These are phyloP conservation scores for Fomitiporia mediterranea DNA, from an alignment of 1,284 basidiomycete species.

Conservation along the genomic window DNA sequence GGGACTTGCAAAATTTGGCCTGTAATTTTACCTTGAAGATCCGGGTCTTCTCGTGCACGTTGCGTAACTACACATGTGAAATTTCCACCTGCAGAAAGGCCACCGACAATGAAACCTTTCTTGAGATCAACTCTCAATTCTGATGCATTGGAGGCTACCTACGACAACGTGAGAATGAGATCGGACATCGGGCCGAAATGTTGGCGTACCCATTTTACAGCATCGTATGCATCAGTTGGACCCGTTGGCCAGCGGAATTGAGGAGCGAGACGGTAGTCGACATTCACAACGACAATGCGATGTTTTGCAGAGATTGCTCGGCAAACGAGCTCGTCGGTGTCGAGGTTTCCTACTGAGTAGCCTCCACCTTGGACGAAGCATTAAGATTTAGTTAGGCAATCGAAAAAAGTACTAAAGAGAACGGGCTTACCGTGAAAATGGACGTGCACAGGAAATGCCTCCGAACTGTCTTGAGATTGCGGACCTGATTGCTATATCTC, in stretches of 20 bases:
- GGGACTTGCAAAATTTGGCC: conserved; percentile 18
- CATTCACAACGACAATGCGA: conserved; percentile 24
- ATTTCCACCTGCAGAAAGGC: conserved; percentile 26
- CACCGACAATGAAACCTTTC: conserved; percentile 26
- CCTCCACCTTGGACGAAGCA: conserved; percentile 7
- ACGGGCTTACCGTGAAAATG: conserved; percentile 13
- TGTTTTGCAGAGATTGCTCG: conserved; percentile 20
- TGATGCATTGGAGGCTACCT: conserved; percentile 4
- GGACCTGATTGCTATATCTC: conserved; percentile 13
- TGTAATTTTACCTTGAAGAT: conserved; percentile 11
- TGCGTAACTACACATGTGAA: conserved; percentile 23
- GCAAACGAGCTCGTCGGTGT: conserved; percentile 23
- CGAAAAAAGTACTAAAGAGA: too few species aligned
- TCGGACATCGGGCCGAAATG: too few species aligned
- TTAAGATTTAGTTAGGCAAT: neutral
- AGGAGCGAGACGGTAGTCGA: conserved; percentile 32
- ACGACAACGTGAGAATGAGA: neutral
- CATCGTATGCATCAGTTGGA: conserved; percentile 34
- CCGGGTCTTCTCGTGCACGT: conserved; percentile 24
- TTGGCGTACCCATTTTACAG: conserved; percentile 32
- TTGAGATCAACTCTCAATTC: conserved; percentile 15
- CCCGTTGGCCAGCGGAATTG: conserved; percentile 36
- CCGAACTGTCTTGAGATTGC: neutral
- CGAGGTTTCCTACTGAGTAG: conserved; percentile 19
- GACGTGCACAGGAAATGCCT: conserved; percentile 11